phyloP scores from a whole-genome alignment of 2,329 filamentous ascomycete species.

The Atkinsonella texensis region DNA sequence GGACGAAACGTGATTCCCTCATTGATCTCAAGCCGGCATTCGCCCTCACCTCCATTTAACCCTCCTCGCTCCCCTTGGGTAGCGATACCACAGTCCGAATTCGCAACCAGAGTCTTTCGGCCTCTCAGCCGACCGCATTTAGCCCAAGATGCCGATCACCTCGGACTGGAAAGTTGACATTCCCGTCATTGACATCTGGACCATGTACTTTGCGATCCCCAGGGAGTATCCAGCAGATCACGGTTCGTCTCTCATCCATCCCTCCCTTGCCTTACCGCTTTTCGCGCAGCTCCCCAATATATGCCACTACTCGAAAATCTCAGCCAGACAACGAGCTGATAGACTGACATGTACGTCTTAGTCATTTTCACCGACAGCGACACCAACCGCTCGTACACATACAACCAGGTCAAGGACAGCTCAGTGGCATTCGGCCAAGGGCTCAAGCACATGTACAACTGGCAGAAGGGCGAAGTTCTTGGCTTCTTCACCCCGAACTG shows the following conservation, averaged over 20 bases:
- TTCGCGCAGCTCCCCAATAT: not conserved
- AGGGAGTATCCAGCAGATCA: constrained; percentile 62
- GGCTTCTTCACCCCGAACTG: constrained; percentile 75
- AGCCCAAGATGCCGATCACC: constrained; percentile 52
- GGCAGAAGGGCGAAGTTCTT: constrained; percentile 74
- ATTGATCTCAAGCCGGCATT: too few species aligned
- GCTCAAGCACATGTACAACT: constrained; percentile 60
- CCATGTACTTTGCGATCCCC: constrained; percentile 60
- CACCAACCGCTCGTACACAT: constrained; percentile 58
- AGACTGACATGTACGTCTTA: constrained; percentile 20
- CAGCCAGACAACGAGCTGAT: not conserved
- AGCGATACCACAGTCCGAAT: too few species aligned
- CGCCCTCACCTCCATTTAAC: too few species aligned
- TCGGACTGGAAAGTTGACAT: constrained; percentile 59
- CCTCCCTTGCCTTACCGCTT: not conserved
- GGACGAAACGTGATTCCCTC: too few species aligned
- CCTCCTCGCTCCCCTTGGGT: not conserved
- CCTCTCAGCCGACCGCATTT: not conserved
- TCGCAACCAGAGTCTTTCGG: not conserved
- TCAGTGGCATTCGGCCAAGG: constrained; percentile 71
- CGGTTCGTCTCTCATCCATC: constrained; percentile 33
- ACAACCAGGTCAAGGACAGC: constrained; percentile 48
- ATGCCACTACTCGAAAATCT: too few species aligned
- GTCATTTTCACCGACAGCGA: constrained; percentile 70
- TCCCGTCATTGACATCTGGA: constrained; percentile 67